Evolutionary conservation across 1,284 basidiomycete species (phyloP), one percentile per base, ranked within the genome.

Genomic region (Leccinum fuscescens): DNA sequence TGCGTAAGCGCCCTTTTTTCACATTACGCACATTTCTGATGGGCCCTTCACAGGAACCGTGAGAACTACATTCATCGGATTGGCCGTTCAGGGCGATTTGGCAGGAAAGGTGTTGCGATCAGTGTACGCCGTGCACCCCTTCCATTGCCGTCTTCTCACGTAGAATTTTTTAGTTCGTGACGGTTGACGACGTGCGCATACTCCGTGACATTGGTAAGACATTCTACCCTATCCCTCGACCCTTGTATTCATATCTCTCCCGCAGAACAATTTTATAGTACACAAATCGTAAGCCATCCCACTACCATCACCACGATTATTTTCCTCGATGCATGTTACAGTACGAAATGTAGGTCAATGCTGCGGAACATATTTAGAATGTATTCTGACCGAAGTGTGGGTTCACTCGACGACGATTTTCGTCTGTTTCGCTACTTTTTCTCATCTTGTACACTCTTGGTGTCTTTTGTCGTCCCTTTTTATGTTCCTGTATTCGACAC

Each of bases 31-130:
- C 65, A 65, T 64, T 58, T 65, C 56, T 65, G 66, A 61, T 2
- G 31, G 39, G 55, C 56, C 33, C 49, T 62, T 63, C 58, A 59
- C 66, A 92, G 90, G 65, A 95, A 95, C 76, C 94, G 94, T 83
- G 96, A 98, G 82, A 97, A 98, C 77, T 99, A 99, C 79, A 96
- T 99, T 67, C 96, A 98, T 79, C 89, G 96, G 69, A 98, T 98
- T 70, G 96, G 96, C 77, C 89, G 95, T 61, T 94, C 92, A 57
- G 96, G 96, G 69, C 91, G 96, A 60, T 98, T 97, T 75, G 94
- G 94, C 65, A 84, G 94, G 65, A 96, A 96, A 77, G 94, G 94
- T 80, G 95, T 93, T 67, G 94, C 87, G 57, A 94, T 92, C 77
- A 97, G 90, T 76, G 92, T 93, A 71, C 62, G 82, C 79, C 53